Base-by-base conservation (phyloP, 768 basidiomycete genomes). In the Rhodocollybia butyracea region DNA sequence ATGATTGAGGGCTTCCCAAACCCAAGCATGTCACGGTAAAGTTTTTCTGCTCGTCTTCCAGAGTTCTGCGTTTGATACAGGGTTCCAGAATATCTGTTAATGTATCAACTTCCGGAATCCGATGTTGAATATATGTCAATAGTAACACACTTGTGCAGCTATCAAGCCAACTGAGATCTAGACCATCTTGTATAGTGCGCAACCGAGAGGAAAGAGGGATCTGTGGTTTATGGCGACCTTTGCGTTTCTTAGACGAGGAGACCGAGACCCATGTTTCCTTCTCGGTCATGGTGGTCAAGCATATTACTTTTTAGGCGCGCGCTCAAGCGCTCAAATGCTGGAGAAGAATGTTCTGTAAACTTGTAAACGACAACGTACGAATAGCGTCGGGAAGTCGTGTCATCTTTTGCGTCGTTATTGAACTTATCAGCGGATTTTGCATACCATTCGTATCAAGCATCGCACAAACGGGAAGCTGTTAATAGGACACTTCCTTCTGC, bases 1-100 rank as follows among this genome's bases (percentile, higher is more conserved):
- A 53, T 29, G 51, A 41, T 29, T 53, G 39, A 3, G 51, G 51
- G 39, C 51, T 53, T 41, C 51, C 51, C 21, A 53, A n/a, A n/a
- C 51, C 51, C 13, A 53, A 29, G 34, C 51, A 53, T 42, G n/a
- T 41, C n/a, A 53, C 38, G 5, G 21, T 36, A 29, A 31, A 47
- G 27, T 29, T 27, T 29, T n/a, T 17, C 17, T 29, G 13, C 31
- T 2, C 21, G 15, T 50, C n/a, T 30, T 11, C 22, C n/a, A 15
- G 43, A 0, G 26, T 34, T 10, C 11, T 17, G n/a, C 39, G 8
- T n/a, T 53, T 1, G 13, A 51, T 13, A 21, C 24, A 36, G 8
- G 39, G n/a, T 22, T 29, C n/a, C 8, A 40, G 40, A 22, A 34
- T 53, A 0, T 42, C 51, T 53, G 13, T 12, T 27, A 12, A n/a